Conservation (phyloP, 2,329 filamentous ascomycete genomes). For the Ampelomyces quisqualis region DNA sequence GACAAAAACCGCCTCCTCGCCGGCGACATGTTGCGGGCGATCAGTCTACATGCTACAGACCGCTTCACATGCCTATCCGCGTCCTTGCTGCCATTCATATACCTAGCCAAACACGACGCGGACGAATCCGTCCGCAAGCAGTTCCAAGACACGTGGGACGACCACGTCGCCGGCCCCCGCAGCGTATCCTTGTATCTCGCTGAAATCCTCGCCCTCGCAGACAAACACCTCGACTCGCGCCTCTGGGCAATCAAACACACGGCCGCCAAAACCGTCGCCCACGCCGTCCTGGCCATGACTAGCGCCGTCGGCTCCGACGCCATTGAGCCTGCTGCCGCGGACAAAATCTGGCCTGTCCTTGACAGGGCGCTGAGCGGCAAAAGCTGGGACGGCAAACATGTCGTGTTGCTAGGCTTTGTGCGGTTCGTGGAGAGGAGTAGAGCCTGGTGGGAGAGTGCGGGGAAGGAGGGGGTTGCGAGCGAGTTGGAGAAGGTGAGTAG, state of each 20-base stretch:
- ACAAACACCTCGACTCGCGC: slow-evolving; percentile 70
- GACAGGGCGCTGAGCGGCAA: slow-evolving; percentile 82
- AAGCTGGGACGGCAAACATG: slow-evolving; percentile 91
- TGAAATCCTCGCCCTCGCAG: slow-evolving; percentile 73
- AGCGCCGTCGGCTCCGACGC: slow-evolving; percentile 57
- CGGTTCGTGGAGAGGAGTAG: slow-evolving; percentile 69
- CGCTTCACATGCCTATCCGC: slow-evolving; percentile 77
- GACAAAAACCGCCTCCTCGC: slow-evolving; percentile 72
- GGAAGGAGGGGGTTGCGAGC: slow-evolving; percentile 58
- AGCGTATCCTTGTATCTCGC: slow-evolving; percentile 79
- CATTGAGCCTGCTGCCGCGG: slow-evolving; percentile 61
- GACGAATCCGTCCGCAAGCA: slow-evolving; percentile 75
- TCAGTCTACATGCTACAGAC: slow-evolving; percentile 86
- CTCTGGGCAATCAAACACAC: slow-evolving; percentile 92
- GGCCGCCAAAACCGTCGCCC: slow-evolving; percentile 76
- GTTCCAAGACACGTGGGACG: slow-evolving; percentile 85
- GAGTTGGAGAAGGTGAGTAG: slow-evolving; percentile 68
- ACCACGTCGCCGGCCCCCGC: slow-evolving; percentile 82
- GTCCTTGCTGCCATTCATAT: slow-evolving; percentile 80
- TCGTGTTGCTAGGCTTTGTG: slow-evolving; percentile 75
- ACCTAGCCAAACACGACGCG: slow-evolving; percentile 81
- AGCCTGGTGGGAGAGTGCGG: slow-evolving; percentile 57
- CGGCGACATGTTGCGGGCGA: slow-evolving; percentile 77
- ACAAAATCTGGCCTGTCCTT: slow-evolving; percentile 75
- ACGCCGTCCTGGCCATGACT: slow-evolving; percentile 66